These are phyloP conservation scores for Ganoderma lingzhi DNA, from an alignment of 1,284 basidiomycete species.

Conservation along the genomic window DNA sequence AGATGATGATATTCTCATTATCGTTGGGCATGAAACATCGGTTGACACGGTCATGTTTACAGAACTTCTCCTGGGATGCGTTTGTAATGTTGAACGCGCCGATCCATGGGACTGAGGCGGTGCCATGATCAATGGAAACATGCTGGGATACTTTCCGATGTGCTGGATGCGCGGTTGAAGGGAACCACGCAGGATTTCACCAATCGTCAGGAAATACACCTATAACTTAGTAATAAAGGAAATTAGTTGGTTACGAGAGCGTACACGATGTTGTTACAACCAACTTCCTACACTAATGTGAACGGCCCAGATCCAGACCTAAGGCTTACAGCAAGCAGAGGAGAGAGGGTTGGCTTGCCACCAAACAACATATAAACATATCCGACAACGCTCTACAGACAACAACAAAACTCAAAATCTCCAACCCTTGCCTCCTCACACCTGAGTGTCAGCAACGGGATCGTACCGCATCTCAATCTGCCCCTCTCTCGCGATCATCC, in stretches of 20 bases:
- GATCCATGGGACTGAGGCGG: too few relatives aligned
- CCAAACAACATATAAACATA: slow-evolving; percentile 2
- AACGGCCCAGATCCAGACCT: slow-evolving; percentile 10
- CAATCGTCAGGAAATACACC: too few relatives aligned
- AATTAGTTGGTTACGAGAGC: slow-evolving; percentile 16
- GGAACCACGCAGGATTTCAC: too few relatives aligned
- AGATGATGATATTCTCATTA: too few relatives aligned
- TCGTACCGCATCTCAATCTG: background rate
- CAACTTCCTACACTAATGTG: slow-evolving; percentile 16
- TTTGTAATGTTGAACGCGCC: too few relatives aligned
- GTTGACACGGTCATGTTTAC: too few relatives aligned
- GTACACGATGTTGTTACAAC: slow-evolving; percentile 24
- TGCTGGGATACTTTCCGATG: too few relatives aligned
- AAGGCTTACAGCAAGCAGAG: background rate
- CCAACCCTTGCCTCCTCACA: background rate
- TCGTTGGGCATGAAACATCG: too few relatives aligned
- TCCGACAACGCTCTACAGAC: background rate
- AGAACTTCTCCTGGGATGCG: too few relatives aligned
- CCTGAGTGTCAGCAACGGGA: slow-evolving; percentile 2
- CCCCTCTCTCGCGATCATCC: slow-evolving; percentile 22
- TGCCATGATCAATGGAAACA: too few relatives aligned
- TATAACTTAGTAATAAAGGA: slow-evolving; percentile 5
- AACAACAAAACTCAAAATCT: background rate
- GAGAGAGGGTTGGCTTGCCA: background rate
- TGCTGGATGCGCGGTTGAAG: too few relatives aligned